These are phyloP conservation scores for Terfezia boudieri DNA, from an alignment of 495 filamentous ascomycete species.

Conservation along the genomic window DNA sequence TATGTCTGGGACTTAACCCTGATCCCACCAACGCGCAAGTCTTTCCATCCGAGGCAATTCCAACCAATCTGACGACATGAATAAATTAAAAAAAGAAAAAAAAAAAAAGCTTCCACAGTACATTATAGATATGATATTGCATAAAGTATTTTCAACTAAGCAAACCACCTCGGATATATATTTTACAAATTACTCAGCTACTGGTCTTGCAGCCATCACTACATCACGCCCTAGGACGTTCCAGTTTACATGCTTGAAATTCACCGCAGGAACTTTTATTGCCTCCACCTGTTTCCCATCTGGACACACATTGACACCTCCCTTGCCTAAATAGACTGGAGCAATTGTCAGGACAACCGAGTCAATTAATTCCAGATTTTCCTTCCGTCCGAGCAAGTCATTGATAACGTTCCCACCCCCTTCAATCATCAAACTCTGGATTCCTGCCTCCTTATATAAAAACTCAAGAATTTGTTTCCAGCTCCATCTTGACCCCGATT, in stretches of 20 bases:
- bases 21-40: too few species aligned
- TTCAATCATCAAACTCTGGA: constrained; percentile 72
- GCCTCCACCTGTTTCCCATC: constrained; percentile 32
- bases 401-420: constrained; percentile 62
- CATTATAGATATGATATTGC: too few species aligned
- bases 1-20: too few species aligned
- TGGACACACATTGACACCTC: constrained; percentile 51
- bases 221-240: constrained; percentile 49
- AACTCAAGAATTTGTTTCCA: constrained; percentile 42
- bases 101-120: too few species aligned
- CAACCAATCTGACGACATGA: too few species aligned
- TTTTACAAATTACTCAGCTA: too few species aligned
- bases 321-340: constrained; percentile 58
- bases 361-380: constrained; percentile 40
- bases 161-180: too few species aligned
- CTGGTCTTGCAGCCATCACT: constrained; percentile 42
- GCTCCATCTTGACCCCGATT: constrained; percentile 12
- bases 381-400: constrained; percentile 34
- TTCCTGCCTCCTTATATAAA: constrained; percentile 30
- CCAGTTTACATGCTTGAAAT: constrained; percentile 45
- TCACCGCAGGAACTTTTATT: constrained; percentile 21
- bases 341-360: constrained; percentile 67
- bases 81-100: too few species aligned
- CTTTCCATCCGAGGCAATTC: too few species aligned
- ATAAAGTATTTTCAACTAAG: too few species aligned